Evolutionary conservation across 208 protist species (phyloP).

Genomic region (Crithidia thermophila): DNA sequence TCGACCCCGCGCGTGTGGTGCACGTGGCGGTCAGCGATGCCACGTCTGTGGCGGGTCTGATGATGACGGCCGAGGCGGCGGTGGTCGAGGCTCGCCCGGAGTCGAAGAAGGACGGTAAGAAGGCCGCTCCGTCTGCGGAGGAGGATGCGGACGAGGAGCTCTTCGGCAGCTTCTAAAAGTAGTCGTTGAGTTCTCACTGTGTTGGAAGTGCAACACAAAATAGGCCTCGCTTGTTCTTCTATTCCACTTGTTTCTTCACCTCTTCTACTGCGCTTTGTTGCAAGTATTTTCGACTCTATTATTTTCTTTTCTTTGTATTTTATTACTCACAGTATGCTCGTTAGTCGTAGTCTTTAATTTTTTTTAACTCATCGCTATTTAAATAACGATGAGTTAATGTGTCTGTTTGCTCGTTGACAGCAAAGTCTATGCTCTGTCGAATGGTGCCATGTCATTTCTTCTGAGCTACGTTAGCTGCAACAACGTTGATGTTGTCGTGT

Average conservation of each 20-base stretch:
- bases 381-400: too few relatives aligned
- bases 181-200: neutral
- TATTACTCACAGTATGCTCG: too few relatives aligned
- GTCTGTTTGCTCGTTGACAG: too few relatives aligned
- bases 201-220: neutral
- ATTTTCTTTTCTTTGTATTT: conserved; percentile 6
- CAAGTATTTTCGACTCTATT: conserved; percentile 1
- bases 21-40: conserved; percentile 97
- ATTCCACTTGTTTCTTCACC: neutral
- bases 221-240: neutral
- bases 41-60: conserved; percentile 96
- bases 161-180: conserved; percentile 36
- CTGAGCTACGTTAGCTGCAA: too few relatives aligned
- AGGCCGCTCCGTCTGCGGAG: conserved; percentile 2
- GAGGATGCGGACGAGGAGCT: conserved; percentile 36
- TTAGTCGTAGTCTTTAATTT: too few relatives aligned
- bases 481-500: too few relatives aligned
- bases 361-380: too few relatives aligned
- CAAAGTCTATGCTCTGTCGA: too few relatives aligned
- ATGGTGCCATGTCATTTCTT: too few relatives aligned
- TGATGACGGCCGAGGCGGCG: conserved; percentile 98
- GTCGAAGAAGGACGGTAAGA: conserved; percentile 30
- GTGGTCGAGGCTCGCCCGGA: conserved; percentile 63
- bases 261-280: neutral
- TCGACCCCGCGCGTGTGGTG: conserved; percentile 99